A percentile compares a stretch with the other conserved stretches of the same genome.
Conservation (phyloP, 75 land plant genomes). For the Pinus taeda region DNA sequence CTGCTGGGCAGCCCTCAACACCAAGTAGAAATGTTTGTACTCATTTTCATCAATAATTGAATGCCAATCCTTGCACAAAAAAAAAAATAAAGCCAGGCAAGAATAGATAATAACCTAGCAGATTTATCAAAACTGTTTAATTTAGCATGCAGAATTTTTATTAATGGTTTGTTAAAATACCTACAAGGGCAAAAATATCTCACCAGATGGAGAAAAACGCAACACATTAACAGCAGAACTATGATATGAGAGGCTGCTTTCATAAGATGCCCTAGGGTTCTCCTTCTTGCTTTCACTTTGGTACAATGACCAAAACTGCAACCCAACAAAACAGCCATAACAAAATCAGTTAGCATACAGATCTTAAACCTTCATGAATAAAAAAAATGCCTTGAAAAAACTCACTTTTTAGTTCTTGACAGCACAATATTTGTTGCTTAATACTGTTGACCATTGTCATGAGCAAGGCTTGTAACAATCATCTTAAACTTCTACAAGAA, state of each 20-base stretch:
- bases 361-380: background rate
- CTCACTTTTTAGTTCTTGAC: background rate
- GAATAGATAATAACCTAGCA: background rate
- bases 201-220: constrained; percentile 94
- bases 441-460: background rate
- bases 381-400: background rate
- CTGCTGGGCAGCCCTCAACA: too few species aligned
- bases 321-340: constrained; percentile 8
- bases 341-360: background rate
- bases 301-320: constrained; percentile 76
- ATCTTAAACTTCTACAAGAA: background rate
- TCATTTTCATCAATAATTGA: too few species aligned
- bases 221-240: constrained; percentile 77
- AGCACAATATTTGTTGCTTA: background rate
- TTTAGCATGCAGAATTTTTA: background rate
- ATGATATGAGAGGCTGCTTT: constrained; percentile 81
- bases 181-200: constrained; percentile 8
- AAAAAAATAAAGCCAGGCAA: too few species aligned
- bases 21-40: too few species aligned
- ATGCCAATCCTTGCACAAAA: too few species aligned
- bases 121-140: background rate
- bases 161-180: background rate
- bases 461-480: background rate
- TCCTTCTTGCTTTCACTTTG: constrained; percentile 43
- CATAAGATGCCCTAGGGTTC: constrained; percentile 60